Conservation (phyloP, 805 yeast genomes). For the Saccharomycodes ludwigii region DNA sequence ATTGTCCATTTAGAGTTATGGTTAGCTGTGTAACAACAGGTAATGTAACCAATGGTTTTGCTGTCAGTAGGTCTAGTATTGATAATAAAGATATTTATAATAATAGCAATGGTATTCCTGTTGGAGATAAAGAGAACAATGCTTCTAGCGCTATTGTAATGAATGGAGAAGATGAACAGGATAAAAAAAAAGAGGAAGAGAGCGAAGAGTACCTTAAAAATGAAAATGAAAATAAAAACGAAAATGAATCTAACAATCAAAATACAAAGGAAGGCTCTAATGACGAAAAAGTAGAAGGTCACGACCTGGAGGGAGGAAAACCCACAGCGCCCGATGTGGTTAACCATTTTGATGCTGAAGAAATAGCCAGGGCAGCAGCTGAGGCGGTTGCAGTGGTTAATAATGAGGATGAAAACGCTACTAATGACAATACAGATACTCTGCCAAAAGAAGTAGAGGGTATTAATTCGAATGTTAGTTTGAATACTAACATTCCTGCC, state of each 20-base stretch:
- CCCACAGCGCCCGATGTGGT: constrained; percentile 10
- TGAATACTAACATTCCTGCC: no score
- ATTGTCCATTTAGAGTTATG: constrained; percentile 22
- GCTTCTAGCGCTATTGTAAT: constrained; percentile 1
- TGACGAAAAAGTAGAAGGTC: constrained; percentile 2
- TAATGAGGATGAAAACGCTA: constrained; percentile 1
- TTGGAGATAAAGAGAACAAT: constrained; percentile 6
- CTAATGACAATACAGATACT: neutral
- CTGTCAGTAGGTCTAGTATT: neutral
- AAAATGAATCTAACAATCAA: constrained; percentile 1
- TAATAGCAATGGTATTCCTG: constrained; percentile 2
- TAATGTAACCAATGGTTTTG: neutral
- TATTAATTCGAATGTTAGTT: no score
- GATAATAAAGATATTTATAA: neutral
- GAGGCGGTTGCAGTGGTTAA: constrained; percentile 22
- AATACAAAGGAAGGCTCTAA: constrained; percentile 1
- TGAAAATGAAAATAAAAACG: constrained; percentile 1
- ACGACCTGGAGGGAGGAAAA: constrained; percentile 4
- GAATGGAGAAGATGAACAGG: constrained; percentile 4
- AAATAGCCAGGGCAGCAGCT: constrained; percentile 25
- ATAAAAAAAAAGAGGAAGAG: constrained; percentile 5
- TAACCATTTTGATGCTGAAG: constrained; percentile 18
- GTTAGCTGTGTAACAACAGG: constrained; percentile 14
- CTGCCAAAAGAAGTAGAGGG: neutral
- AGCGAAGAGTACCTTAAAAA: neutral